Conservation (phyloP, 108 stramenopile species). For the Nitzschia inconspicua region DNA sequence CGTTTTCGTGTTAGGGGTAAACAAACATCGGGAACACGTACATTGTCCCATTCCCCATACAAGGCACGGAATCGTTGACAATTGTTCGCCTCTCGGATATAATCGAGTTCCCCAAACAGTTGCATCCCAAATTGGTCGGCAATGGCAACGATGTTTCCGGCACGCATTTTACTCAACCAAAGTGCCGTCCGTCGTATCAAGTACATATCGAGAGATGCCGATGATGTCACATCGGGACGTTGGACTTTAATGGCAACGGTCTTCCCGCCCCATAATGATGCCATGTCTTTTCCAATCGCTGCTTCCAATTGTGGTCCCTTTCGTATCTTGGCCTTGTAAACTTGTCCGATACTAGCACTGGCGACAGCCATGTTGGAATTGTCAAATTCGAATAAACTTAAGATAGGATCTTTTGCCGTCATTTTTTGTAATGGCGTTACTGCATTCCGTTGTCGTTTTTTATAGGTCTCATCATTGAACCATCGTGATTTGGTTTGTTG, state of each 20-base stretch:
- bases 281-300: slow-evolving; percentile 39
- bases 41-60: slow-evolving; percentile 80
- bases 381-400: slow-evolving; percentile 78
- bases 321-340: slow-evolving; percentile 68
- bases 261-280: slow-evolving; percentile 72
- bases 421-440: slow-evolving; percentile 40
- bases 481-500: slow-evolving; percentile 18
- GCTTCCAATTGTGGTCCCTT: slow-evolving; percentile 25
- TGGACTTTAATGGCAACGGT: slow-evolving; percentile 87
- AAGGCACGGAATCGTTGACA: slow-evolving; percentile 81
- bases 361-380: slow-evolving; percentile 77
- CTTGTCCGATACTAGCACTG: slow-evolving; percentile 88
- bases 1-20: slow-evolving; percentile 69
- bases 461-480: slow-evolving; percentile 21
- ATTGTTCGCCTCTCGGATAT: slow-evolving; percentile 76
- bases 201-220: slow-evolving; percentile 89
- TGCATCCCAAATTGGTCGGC: slow-evolving; percentile 92
- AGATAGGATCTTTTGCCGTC: slow-evolving; percentile 59
- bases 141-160: slow-evolving; percentile 81
- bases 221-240: slow-evolving; percentile 82
- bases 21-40: slow-evolving; percentile 77
- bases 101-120: slow-evolving; percentile 91
- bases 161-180: slow-evolving; percentile 72
- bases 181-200: slow-evolving; percentile 69
- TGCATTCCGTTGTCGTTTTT: slow-evolving; percentile 19